Conservation (phyloP, 768 basidiomycete genomes). For the Dentipellis fragilis region DNA sequence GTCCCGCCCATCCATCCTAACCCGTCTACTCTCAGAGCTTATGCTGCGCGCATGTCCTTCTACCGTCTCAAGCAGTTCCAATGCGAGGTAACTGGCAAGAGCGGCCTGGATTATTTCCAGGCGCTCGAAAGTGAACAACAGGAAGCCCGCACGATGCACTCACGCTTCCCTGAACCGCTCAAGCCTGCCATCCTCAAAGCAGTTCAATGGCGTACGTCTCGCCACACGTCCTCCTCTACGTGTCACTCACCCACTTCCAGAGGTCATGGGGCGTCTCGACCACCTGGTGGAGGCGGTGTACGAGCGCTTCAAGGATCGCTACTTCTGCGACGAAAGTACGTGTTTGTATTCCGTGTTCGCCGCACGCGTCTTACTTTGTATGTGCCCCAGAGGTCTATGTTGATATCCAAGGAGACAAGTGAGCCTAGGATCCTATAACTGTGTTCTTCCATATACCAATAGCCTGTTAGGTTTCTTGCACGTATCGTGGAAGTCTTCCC, state of each 20-base stretch:
- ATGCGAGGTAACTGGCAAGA: slow-evolving; percentile 95
- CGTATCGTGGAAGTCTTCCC: slow-evolving; percentile 72
- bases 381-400: slow-evolving; percentile 64
- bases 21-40: slow-evolving; percentile 38
- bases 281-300: slow-evolving; percentile 90
- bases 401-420: slow-evolving; percentile 80
- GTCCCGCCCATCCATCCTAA: slow-evolving; percentile 16
- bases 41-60: slow-evolving; percentile 88
- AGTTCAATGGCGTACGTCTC: slow-evolving; percentile 91
- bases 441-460: slow-evolving; percentile 8
- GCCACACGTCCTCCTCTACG: slow-evolving; percentile 7
- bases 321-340: slow-evolving; percentile 86
- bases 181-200: slow-evolving; percentile 86
- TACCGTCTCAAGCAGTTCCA: slow-evolving; percentile 92
- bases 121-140: slow-evolving; percentile 86
- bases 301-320: slow-evolving; percentile 94
- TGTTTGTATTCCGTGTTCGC: slow-evolving; percentile 8
- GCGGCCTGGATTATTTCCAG: slow-evolving; percentile 87
- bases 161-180: slow-evolving; percentile 85
- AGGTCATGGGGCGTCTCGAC: slow-evolving; percentile 94
- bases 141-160: slow-evolving; percentile 83
- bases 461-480: slow-evolving; percentile 59
- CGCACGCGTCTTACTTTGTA: background rate
- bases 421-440: background rate
- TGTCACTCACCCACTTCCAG: slow-evolving; percentile 31